Percentiles rank a stretch among this genome's conserved stretches.
phyloP scores from a whole-genome alignment of 2,329 filamentous ascomycete species.

The Fusarium sp. region DNA sequence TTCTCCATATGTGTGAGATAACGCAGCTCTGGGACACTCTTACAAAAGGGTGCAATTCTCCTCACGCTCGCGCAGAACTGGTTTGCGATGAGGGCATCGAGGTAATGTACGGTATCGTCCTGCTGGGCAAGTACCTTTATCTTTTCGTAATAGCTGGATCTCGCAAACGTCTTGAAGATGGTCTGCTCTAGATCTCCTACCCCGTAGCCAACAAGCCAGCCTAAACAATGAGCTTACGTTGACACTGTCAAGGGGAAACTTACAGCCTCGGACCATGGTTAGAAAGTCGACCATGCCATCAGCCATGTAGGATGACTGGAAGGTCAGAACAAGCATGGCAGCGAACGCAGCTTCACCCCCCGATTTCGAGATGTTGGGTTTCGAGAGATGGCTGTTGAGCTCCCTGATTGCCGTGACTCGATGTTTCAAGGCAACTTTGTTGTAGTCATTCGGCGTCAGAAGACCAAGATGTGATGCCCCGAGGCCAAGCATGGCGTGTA shows the following conservation, averaged over 20 bases:
- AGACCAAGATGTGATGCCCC: slow-evolving; percentile 54
- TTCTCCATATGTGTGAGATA: slow-evolving; percentile 49
- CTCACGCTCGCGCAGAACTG: slow-evolving; percentile 47
- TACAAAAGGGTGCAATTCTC: slow-evolving; percentile 47
- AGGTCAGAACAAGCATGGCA: slow-evolving; percentile 51
- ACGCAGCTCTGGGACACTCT: slow-evolving; percentile 46
- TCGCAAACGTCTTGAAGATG: slow-evolving; percentile 43
- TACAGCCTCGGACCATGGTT: slow-evolving; percentile 54
- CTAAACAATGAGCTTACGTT: slow-evolving; percentile 17
- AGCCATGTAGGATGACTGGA: slow-evolving; percentile 54
- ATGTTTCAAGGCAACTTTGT: slow-evolving; percentile 49
- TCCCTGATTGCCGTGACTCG: slow-evolving; percentile 52
- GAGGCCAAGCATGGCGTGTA: slow-evolving; percentile 57
- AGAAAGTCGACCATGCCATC: slow-evolving; percentile 56
- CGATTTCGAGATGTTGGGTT: slow-evolving; percentile 40
- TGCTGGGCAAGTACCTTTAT: slow-evolving; percentile 39
- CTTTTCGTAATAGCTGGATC: slow-evolving; percentile 45
- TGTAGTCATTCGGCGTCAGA: slow-evolving; percentile 36
- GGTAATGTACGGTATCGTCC: slow-evolving; percentile 11
- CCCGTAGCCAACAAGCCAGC: slow-evolving; percentile 44
- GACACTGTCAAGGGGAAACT: slow-evolving; percentile 12
- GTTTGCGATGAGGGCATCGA: slow-evolving; percentile 36
- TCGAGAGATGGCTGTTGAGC: slow-evolving; percentile 51
- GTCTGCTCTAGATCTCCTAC: slow-evolving; percentile 34
- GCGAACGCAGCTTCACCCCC: slow-evolving; percentile 55